phyloP scores from a whole-genome alignment of 2,329 filamentous ascomycete species.

The Sporothrix globosa region DNA sequence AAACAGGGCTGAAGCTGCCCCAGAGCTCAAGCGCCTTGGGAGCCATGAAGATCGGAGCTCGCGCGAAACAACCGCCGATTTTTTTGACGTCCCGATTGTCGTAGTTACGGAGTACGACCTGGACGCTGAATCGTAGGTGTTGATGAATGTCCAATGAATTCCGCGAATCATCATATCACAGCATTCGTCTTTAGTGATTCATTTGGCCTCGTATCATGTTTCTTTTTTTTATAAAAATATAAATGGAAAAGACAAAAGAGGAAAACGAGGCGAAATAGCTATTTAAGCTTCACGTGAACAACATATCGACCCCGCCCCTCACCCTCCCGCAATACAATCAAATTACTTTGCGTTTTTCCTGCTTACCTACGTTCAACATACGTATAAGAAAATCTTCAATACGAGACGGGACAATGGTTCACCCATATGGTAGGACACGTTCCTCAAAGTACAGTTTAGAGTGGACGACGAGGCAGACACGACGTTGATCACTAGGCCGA shows the following conservation, averaged over 20 bases:
- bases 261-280: neutral
- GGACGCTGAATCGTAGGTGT: neutral
- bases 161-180: too few species aligned
- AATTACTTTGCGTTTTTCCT: neutral
- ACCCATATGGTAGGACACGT: too few species aligned
- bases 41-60: neutral
- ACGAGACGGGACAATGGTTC: too few species aligned
- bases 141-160: too few species aligned
- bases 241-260: neutral
- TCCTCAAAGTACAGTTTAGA: too few species aligned
- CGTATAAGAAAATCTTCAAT: too few species aligned
- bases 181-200: neutral
- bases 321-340: too few species aligned
- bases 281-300: neutral
- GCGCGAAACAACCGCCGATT: slow-evolving; percentile 15
- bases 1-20: neutral
- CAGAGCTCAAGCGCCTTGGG: neutral
- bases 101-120: too few species aligned
- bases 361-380: too few species aligned
- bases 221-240: neutral
- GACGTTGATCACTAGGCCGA: neutral
- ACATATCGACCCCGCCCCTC: neutral
- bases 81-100: neutral
- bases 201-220: neutral
- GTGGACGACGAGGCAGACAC: neutral